Percentiles rank a stretch among this genome's conserved stretches.
Conservation (phyloP, 2,329 filamentous ascomycete species). For the Claviceps africana region DNA sequence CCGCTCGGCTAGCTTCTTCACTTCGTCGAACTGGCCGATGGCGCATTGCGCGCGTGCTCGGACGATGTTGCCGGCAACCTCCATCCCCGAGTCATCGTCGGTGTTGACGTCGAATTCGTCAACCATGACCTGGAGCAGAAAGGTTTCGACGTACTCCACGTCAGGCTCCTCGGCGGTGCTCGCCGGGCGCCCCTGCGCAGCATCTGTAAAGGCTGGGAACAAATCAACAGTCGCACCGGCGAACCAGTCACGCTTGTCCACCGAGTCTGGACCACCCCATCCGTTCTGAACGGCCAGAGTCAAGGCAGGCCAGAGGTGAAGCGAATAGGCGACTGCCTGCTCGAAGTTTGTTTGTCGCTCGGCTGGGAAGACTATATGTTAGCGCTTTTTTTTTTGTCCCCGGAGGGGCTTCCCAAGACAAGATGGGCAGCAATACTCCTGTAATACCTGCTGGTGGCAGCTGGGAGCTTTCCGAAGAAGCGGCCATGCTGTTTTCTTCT, state of each 20-base stretch:
- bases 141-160: slow-evolving; percentile 64
- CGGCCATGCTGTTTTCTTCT: slow-evolving; percentile 14
- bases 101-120: slow-evolving; percentile 92
- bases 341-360: slow-evolving; percentile 58
- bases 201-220: slow-evolving; percentile 50
- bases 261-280: slow-evolving; percentile 73
- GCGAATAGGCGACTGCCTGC: slow-evolving; percentile 68
- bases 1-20: slow-evolving; percentile 47
- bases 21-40: slow-evolving; percentile 50
- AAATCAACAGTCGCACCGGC: slow-evolving; percentile 76
- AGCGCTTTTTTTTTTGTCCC: background rate
- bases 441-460: slow-evolving; percentile 18
- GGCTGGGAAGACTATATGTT: slow-evolving; percentile 21
- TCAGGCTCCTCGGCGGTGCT: slow-evolving; percentile 41
- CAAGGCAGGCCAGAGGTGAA: slow-evolving; percentile 81
- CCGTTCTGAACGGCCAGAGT: slow-evolving; percentile 72
- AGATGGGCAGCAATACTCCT: background rate
- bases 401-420: background rate
- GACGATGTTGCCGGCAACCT: slow-evolving; percentile 61
- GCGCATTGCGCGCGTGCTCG: slow-evolving; percentile 49
- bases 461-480: slow-evolving; percentile 15
- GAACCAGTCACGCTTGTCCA: slow-evolving; percentile 93
- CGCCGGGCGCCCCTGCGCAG: slow-evolving; percentile 14
- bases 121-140: slow-evolving; percentile 78
- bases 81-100: slow-evolving; percentile 72